Evolutionary conservation across 257 asterid species (phyloP).

Genomic region (Knoxia roxburghii): DNA sequence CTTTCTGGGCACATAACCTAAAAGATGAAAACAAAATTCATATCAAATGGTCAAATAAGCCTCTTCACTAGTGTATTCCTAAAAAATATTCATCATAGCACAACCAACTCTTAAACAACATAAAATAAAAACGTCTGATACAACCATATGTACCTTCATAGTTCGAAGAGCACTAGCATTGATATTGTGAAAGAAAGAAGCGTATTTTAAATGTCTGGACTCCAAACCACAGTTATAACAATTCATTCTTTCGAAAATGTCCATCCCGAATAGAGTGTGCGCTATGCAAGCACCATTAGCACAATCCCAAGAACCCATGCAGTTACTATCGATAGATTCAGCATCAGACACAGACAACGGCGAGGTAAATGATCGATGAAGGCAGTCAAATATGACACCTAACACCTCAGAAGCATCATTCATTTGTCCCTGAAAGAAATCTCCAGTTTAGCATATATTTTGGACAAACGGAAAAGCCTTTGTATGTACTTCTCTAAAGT

Average conservation of each 20-base stretch:
- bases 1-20: slow-evolving; percentile 80
- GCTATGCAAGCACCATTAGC: slow-evolving; percentile 64
- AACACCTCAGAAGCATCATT: slow-evolving; percentile 98
- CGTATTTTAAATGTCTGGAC: slow-evolving; percentile 83
- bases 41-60: slow-evolving; percentile 16
- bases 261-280: slow-evolving; percentile 90
- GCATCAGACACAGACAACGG: slow-evolving; percentile 41
- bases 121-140: not conserved
- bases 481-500: not conserved
- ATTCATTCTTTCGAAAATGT: slow-evolving; percentile 78
- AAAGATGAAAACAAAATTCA: slow-evolving; percentile 20
- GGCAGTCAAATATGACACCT: slow-evolving; percentile 82
- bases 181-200: slow-evolving; percentile 82
- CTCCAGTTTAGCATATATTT: slow-evolving; percentile 12
- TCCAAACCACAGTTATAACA: slow-evolving; percentile 79
- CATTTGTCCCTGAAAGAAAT: slow-evolving; percentile 87
- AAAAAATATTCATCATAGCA: not conserved
- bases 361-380: slow-evolving; percentile 67
- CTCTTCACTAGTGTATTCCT: slow-evolving; percentile 11
- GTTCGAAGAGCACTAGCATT: slow-evolving; percentile 95
- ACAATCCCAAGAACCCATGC: slow-evolving; percentile 77
- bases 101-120: not conserved
- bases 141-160: slow-evolving; percentile 72
- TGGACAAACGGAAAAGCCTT: not conserved
- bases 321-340: slow-evolving; percentile 54